phyloP scores from a whole-genome alignment of 441 rosid species.

The Kokia cookei region DNA sequence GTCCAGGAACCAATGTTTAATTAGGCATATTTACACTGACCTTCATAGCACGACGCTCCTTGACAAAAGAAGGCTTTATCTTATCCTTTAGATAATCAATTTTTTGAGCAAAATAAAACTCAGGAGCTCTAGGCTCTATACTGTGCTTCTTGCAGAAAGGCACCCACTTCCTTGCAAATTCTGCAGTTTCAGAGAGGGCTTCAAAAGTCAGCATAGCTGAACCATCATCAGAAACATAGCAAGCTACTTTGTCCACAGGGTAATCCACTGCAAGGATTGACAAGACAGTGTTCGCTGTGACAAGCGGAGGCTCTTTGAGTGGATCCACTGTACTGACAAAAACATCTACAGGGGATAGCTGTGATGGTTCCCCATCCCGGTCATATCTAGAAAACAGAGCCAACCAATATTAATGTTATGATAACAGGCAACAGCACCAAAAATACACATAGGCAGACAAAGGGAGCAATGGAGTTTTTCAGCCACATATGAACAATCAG shows the following conservation, averaged over 20 bases:
- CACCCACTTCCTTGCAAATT: conserved; percentile 97
- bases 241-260: conserved; percentile 99
- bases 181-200: conserved; percentile 96
- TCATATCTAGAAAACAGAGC: conserved; percentile 51
- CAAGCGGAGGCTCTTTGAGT: conserved; percentile 89
- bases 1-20: background rate
- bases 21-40: conserved; percentile 24
- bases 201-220: conserved; percentile 98
- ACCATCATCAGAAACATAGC: conserved; percentile 98
- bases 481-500: background rate
- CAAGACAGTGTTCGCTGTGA: conserved; percentile 94
- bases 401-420: conserved; percentile 3
- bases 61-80: conserved; percentile 94
- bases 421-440: background rate
- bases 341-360: conserved; percentile 83
- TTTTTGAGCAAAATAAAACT: conserved; percentile 95
- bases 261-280: conserved; percentile 95
- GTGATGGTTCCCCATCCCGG: conserved; percentile 95
- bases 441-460: background rate
- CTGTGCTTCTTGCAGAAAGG: conserved; percentile 96
- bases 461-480: background rate
- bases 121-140: conserved; percentile 98
- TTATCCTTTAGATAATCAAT: conserved; percentile 97
- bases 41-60: conserved; percentile 97
- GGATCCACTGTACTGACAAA: conserved; percentile 99